Evolutionary conservation across 768 basidiomycete genomes (phyloP).

Genomic region (Xerocomus spinulosus): DNA sequence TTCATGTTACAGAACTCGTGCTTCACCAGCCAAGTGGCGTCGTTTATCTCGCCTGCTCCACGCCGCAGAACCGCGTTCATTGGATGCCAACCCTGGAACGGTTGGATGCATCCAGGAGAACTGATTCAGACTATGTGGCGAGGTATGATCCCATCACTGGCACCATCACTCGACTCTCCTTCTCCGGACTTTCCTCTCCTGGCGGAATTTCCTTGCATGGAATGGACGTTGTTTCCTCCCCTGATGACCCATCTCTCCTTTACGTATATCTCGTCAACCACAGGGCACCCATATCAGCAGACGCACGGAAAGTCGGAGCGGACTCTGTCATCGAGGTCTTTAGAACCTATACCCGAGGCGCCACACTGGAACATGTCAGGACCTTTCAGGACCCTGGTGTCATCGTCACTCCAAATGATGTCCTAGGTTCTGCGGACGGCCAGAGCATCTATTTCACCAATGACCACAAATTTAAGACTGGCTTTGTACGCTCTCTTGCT

Average conservation of each 20-base stretch:
- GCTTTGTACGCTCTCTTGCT: slow-evolving; percentile 39
- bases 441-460: slow-evolving; percentile 68
- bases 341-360: slow-evolving; percentile 43
- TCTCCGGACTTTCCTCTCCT: slow-evolving; percentile 34
- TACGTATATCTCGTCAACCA: slow-evolving; percentile 74
- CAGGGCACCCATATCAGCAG: slow-evolving; percentile 43
- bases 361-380: slow-evolving; percentile 45
- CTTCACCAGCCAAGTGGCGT: slow-evolving; percentile 55
- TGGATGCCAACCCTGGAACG: slow-evolving; percentile 49
- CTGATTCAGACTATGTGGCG: slow-evolving; percentile 52
- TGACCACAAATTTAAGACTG: slow-evolving; percentile 52
- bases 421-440: slow-evolving; percentile 63
- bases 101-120: slow-evolving; percentile 35
- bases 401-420: slow-evolving; percentile 65
- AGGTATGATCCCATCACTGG: slow-evolving; percentile 49
- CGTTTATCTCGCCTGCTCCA: slow-evolving; percentile 62
- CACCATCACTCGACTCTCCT: slow-evolving; percentile 41
- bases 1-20: slow-evolving; percentile 42
- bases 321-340: slow-evolving; percentile 73
- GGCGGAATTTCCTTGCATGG: slow-evolving; percentile 56
- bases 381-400: slow-evolving; percentile 50
- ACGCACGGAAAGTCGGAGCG: slow-evolving; percentile 49
- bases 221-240: slow-evolving; percentile 62
- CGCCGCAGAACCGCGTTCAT: slow-evolving; percentile 39
- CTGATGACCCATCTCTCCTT: slow-evolving; percentile 42